Percentiles rank a stretch among this genome's conserved stretches.
phyloP scores from a whole-genome alignment of 2,329 filamentous ascomycete genomes.

The Aaosphaeria arxii region DNA sequence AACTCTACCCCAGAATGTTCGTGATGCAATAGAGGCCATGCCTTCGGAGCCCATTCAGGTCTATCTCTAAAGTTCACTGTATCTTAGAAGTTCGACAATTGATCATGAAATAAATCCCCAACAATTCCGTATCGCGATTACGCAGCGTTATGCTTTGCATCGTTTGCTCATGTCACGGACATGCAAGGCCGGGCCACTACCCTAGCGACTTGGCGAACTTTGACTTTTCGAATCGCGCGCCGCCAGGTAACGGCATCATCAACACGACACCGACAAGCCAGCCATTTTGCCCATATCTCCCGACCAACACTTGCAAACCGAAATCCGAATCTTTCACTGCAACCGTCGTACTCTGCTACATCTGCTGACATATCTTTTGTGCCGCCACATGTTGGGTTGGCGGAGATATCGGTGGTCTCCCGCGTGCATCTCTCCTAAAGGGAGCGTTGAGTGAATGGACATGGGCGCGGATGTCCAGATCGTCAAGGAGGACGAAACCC shows the following conservation, averaged over 20 bases:
- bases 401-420: constrained; percentile 30
- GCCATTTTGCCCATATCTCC: constrained; percentile 20
- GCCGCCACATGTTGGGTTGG: constrained; percentile 26
- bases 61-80: too few relatives aligned
- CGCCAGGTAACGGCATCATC: neutral
- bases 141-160: too few relatives aligned
- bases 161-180: too few relatives aligned
- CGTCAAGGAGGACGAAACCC: constrained; percentile 27
- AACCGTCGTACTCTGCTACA: constrained; percentile 11
- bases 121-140: too few relatives aligned
- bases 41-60: too few relatives aligned
- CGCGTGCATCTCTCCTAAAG: neutral
- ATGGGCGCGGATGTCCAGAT: constrained; percentile 24
- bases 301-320: constrained; percentile 20
- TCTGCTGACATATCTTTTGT: constrained; percentile 20
- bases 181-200: too few relatives aligned
- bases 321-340: constrained; percentile 28
- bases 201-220: neutral
- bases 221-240: constrained; percentile 16
- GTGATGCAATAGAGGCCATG: too few relatives aligned
- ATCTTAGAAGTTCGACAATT: too few relatives aligned
- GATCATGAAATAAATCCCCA: too few relatives aligned
- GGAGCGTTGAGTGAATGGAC: constrained; percentile 28
- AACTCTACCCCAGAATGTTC: too few relatives aligned
- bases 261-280: constrained; percentile 20